Evolutionary conservation across 1,284 basidiomycete genomes (phyloP).

Genomic region (Leccinum fallax): DNA sequence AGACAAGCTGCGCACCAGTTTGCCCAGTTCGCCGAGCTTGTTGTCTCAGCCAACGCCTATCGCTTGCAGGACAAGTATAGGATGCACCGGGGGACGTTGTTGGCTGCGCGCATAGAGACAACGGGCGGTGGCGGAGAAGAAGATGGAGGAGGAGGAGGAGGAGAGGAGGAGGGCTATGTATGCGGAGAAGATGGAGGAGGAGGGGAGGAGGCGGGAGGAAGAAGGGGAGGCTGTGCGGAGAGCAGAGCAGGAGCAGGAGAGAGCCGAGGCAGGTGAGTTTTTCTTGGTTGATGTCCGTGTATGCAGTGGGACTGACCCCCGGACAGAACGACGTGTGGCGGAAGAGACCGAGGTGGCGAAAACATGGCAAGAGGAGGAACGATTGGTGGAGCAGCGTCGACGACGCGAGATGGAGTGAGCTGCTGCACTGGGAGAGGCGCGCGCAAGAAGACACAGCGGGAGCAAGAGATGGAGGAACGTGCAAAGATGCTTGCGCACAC

Average conservation of each 20-base stretch:
- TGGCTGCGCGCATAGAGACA: slow-evolving; percentile 34
- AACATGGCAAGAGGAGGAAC: slow-evolving; percentile 65
- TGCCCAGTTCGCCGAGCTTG: too few species aligned
- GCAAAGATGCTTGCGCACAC: neutral
- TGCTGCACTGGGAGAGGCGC: slow-evolving; percentile 57
- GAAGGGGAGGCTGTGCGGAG: slow-evolving; percentile 36
- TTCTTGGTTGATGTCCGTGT: slow-evolving; percentile 38
- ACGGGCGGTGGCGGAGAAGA: slow-evolving; percentile 67
- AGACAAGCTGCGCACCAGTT: too few species aligned
- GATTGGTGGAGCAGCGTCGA: slow-evolving; percentile 52
- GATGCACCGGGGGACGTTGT: too few species aligned
- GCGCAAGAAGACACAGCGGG: slow-evolving; percentile 65
- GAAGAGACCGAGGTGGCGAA: slow-evolving; percentile 63
- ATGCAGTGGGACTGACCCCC: slow-evolving; percentile 11
- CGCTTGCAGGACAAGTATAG: too few species aligned
- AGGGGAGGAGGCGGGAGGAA: slow-evolving; percentile 55
- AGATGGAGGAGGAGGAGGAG: slow-evolving; percentile 66
- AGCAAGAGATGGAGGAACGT: slow-evolving; percentile 67
- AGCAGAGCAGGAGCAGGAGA: slow-evolving; percentile 54
- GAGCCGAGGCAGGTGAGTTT: slow-evolving; percentile 34
- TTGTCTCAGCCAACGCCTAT: too few species aligned
- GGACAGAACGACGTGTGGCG: slow-evolving; percentile 53
- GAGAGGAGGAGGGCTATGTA: slow-evolving; percentile 40
- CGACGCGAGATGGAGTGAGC: slow-evolving; percentile 71
- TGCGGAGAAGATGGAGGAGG: slow-evolving; percentile 58